Evolutionary conservation across 345 rosid genomes (phyloP), one percentile per base, ranked within the genome.

Genomic region (Alliaria petiolata): DNA sequence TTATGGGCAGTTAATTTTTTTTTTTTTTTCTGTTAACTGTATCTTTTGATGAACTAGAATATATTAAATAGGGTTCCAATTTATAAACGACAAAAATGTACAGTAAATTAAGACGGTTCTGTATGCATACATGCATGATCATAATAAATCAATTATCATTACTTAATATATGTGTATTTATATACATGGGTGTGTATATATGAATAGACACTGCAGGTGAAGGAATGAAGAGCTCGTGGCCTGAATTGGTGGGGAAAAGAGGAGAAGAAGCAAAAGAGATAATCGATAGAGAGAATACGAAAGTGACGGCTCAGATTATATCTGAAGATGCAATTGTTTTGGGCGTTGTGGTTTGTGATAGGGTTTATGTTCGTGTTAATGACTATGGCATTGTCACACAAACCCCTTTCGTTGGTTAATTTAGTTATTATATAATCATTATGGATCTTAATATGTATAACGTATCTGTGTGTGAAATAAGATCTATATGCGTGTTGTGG

Each of bases 351-450:
- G 46, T 81, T 20, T 81, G 86, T 39, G 83, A 78, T 12, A 69
- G 78, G 54, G 86, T 81, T 35, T 74, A 73, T 36, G 79, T 83
- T 6, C 72, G 78, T 81, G 77, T 79, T 17, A 78, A 83, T 59
- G 61, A 70, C 12, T n/a, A 17, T 57, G 81, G 82, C 70, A 73
- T 70, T 63, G 83, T 83, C 22, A 73, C 77, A 51, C 1, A 13
- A n/a, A 67, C 38, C 35, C 81, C 86, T 22, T 8, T 16, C 8
- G 76, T 83, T 34, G 84, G 83, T 4, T 78, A 71, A 62, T 3
- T 53, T 9, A 4, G 6, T 2, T 26, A 7, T 51, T 46, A 16
- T 4, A 8, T 62, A 47, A 30, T 51, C 3, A 39, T 1, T 58
- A 22, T 47, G 69, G 69, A 71, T 62, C 63, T 33, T 43, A 42